Base-by-base conservation (phyloP, 129 eudicot species). In the Logfia minima region DNA sequence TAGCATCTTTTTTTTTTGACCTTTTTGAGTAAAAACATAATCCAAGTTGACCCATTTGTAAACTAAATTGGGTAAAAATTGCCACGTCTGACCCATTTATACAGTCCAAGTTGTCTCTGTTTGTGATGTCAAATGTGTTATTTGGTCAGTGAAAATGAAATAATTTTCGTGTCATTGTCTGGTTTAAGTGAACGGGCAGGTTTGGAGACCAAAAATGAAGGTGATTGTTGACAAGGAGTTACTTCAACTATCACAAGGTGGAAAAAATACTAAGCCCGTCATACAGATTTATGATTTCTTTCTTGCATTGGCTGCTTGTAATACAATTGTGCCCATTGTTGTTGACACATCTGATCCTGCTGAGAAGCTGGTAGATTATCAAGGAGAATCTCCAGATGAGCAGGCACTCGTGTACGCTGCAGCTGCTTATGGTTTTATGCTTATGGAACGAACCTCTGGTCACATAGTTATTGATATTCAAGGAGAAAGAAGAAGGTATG, bases 381-480 rank as follows among this genome's bases (percentile, higher is more conserved):
- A 95, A 81, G 99, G 99, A 45, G 99, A 95, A 79, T 95, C 99
- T 28, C 99, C 99, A 55, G 99, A 95, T 79, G 99, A 95, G 77
- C 99, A 95, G 81, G 97, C 99, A 71, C 86, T 95, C 79, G 97
- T 89, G 71, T 91, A 88, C 84, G 99, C 99, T 67, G 97, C 99
- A n/a, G 97, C 99, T 76, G 90, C 99, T 41, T 95, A 95, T 78
- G 99, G 99, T 61, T 91, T 84, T 75, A 89, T 86, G 91, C 97
- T 95, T 6, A 67, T 91, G 66, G 99, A 95, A 80, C 84, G 99
- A 70, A 91, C 97, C 68, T 95, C 99, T 29, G 99, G 99, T 75
- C 96, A 95, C 84, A 95, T 95, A 73, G 89, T 92, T 74, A 89
- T 95, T 70, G 96, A 91, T 88, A 83, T 95, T 85, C 97, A 91